phyloP scores from a whole-genome alignment of 2,329 filamentous ascomycete genomes.

The Fonsecaea monophora region DNA sequence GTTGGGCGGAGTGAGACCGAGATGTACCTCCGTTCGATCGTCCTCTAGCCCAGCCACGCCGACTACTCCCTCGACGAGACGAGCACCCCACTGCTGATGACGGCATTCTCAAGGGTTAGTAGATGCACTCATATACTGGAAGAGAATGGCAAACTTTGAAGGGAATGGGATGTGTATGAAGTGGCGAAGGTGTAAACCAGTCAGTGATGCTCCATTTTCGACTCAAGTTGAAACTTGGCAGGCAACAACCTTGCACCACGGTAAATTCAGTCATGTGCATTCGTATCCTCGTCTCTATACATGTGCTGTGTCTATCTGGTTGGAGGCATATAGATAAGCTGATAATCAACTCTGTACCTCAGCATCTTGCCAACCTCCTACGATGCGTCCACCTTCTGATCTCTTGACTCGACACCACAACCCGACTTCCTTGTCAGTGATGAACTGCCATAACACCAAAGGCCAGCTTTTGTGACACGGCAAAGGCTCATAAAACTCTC shows the following conservation, averaged over 20 bases:
- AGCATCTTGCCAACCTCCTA: slow-evolving; percentile 70
- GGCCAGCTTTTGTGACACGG: slow-evolving; percentile 90
- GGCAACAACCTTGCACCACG: neutral
- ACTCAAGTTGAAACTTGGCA: slow-evolving; percentile 17
- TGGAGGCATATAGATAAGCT: slow-evolving; percentile 9
- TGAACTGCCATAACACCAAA: slow-evolving; percentile 93
- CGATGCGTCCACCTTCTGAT: slow-evolving; percentile 73
- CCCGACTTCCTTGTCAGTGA: slow-evolving; percentile 86
- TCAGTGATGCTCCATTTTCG: neutral
- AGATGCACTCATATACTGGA: neutral
- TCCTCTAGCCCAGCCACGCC: neutral
- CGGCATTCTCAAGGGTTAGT: neutral
- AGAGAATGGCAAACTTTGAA: neutral
- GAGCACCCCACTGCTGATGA: neutral
- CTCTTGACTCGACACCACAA: slow-evolving; percentile 93
- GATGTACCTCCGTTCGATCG: neutral
- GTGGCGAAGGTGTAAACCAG: neutral
- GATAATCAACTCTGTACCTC: slow-evolving; percentile 69
- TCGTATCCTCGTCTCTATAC: slow-evolving; percentile 2
- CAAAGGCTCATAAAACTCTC: slow-evolving; percentile 89
- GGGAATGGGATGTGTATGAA: neutral
- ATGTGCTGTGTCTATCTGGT: slow-evolving; percentile 26
- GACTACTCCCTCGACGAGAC: neutral
- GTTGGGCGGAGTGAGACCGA: slow-evolving; percentile 5
- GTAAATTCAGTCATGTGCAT: slow-evolving; percentile 4